Evolutionary conservation across 768 basidiomycete species (phyloP), one percentile per base, ranked within the genome.

Genomic region (Asterophora parasitica): DNA sequence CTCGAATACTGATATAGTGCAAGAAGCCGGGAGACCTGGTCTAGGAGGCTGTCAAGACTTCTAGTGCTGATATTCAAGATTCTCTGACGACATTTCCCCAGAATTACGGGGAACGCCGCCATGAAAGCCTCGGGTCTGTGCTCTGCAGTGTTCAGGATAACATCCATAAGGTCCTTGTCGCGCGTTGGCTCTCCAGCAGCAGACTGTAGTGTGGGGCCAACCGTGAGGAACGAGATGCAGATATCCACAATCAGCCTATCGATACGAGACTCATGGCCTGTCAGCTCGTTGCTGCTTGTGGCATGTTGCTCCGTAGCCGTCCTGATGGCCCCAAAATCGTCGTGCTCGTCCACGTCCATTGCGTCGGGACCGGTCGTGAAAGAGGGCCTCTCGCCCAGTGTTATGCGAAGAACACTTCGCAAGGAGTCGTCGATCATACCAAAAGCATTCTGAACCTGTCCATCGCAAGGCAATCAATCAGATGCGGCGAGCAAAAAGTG

Each of bases 151-250:
- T 68, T 61, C 1, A 77, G 52, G 20, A 88, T 62, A 27, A 81
- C 57, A 17, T 83, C 74, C 7, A 75, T 67, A 10, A 90, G 62
- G 12, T 82, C 72, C 58, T 74, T 76, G 57, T 90, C 83, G 19
- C 78, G 78, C 16, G 82, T 79, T 1, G 76, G 70, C 53, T 84
- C 78, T 4, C 71, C 77, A 2, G 77, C 75, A 5, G 72, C 59
- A 10, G 81, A 80, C 50, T 82, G 83, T 28, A 90, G 63, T 38
- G 78, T 68, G 15, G 85, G 84, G n/a, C 78, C 77, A 16, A 76
- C 67, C 2, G 83, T 71, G 23, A 89, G 70, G 55, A 88, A 79
- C 13, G 74, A 59, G 32, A 87, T 60, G 58, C 81, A 88, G 17
- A 77, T 63, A 40, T 77, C 72, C 30, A 75, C 61, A 17, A 79